Evolutionary conservation across 176 grass and related monocot genomes (phyloP), one percentile per base, ranked within the genome.

Genomic region (Olyra latifolia): DNA sequence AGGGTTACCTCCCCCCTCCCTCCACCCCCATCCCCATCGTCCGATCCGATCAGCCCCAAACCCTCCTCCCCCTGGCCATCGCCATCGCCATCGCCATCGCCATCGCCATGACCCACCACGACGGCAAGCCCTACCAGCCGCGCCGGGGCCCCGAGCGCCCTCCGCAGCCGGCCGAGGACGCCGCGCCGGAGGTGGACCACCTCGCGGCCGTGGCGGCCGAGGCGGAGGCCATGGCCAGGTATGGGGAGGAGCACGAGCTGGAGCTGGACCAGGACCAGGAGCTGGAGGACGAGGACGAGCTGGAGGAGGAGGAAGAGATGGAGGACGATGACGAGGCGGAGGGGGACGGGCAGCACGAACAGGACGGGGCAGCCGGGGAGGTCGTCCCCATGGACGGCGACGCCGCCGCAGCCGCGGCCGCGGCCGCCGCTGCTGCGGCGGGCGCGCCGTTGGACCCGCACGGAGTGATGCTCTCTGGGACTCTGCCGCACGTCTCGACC

Each of bases 61-160:
- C 69, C 83, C 79, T 71, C 28, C 46, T 69, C 79, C n/a, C n/a
- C n/a, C n/a, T n/a, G n/a, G 88, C 88, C 78, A 85, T 70, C 79
- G 39, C 69, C 84, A 93, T 93, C 85, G 88, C 88, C 78, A 85
- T 70, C 79, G 39, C 69, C 84, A 93, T 93, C 85, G 88, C 88
- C 78, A 85, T 70, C 79, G 39, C 69, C 84, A 93, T 93, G 91
- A 83, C 88, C 81, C 91, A 85, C 80, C 88, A 88, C 85, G 90
- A 97, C 72, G 90, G 75, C 28, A 97, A 93, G 90, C 88, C 89
- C 1, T 94, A 88, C 81, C 90, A 91, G 90, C 93, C 90, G 6
- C 93, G 88, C 77, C 87, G 88, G 8, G 80, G 80, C 8, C 82
- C 92, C n/a, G 92, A 92, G 53, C 85, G 85, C 2, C 62, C 72